Evolutionary conservation across 73 alveolate genomes (phyloP).

Genomic region (Paramecium caudatum): DNA sequence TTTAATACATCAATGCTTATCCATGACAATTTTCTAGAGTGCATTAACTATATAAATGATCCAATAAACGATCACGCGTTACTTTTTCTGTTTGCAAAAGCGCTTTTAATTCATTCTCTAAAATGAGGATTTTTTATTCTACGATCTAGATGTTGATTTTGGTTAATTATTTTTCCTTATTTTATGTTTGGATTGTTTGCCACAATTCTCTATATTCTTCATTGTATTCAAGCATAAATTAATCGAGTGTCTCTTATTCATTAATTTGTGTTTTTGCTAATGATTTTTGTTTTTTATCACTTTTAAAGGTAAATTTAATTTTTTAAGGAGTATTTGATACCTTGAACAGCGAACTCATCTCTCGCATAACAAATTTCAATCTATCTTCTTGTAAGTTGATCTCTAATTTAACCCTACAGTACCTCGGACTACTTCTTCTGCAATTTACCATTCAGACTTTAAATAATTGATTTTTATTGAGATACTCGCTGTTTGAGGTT

Average conservation of each 20-base stretch:
- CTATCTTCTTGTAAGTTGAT: constrained; percentile 6
- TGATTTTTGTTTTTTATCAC: background rate
- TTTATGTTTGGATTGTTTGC: background rate
- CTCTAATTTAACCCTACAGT: background rate
- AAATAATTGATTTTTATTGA: background rate
- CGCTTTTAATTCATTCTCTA: background rate
- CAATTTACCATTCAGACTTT: background rate
- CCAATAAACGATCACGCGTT: background rate
- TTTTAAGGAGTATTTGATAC: background rate
- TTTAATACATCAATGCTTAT: background rate
- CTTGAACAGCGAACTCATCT: background rate
- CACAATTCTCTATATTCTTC: constrained; percentile 33
- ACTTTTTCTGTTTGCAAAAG: background rate
- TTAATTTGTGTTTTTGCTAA: background rate
- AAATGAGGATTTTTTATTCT: background rate
- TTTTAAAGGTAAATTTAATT: background rate
- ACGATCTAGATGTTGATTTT: background rate
- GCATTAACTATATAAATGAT: background rate
- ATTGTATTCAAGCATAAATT: constrained; percentile 2
- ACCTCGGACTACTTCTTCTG: background rate
- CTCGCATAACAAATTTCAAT: background rate
- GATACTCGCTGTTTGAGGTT: background rate
- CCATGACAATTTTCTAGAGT: background rate
- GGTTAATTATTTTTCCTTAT: background rate
- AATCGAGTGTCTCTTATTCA: background rate